Conservation (phyloP, 768 basidiomycete species). For the Pulveroboletus sp. region DNA sequence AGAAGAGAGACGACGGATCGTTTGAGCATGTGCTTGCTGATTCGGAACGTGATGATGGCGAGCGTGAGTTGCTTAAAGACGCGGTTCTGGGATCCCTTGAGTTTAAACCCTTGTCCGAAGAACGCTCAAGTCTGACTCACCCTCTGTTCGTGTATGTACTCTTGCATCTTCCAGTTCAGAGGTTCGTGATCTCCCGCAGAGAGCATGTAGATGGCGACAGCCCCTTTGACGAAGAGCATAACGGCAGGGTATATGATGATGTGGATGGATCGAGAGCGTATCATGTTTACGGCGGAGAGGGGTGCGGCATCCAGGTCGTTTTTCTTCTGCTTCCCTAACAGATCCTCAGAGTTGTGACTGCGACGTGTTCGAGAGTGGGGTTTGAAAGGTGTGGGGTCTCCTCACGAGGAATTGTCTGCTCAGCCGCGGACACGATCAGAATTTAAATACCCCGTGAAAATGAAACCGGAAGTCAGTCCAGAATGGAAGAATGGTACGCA, state of each 20-base stretch:
- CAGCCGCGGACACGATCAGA: conserved; percentile 9
- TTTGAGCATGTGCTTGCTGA: conserved; percentile 23
- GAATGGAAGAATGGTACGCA: neutral
- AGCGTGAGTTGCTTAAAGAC: conserved; percentile 24
- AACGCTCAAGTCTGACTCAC: conserved; percentile 6
- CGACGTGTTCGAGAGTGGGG: neutral
- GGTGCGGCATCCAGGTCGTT: neutral
- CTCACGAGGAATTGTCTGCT: conserved; percentile 4
- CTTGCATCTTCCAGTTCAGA: conserved; percentile 13
- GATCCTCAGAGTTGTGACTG: neutral
- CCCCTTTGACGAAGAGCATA: conserved; percentile 16
- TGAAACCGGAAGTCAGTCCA: neutral
- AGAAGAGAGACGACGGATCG: conserved; percentile 28
- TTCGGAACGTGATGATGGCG: conserved; percentile 27
- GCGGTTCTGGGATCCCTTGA: conserved; percentile 10
- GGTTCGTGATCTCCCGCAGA: conserved; percentile 19
- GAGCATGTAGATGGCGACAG: conserved; percentile 18
- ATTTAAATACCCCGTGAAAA: neutral
- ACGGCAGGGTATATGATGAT: conserved; percentile 14
- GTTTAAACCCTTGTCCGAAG: neutral
- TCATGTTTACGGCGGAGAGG: conserved; percentile 13
- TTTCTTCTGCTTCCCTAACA: neutral
- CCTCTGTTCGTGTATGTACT: conserved; percentile 18
- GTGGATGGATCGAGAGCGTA: conserved; percentile 10
- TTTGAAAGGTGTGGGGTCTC: neutral